Conservation (phyloP, 1,139 yeast genomes). For the Nakaseomyces bracarensis region DNA sequence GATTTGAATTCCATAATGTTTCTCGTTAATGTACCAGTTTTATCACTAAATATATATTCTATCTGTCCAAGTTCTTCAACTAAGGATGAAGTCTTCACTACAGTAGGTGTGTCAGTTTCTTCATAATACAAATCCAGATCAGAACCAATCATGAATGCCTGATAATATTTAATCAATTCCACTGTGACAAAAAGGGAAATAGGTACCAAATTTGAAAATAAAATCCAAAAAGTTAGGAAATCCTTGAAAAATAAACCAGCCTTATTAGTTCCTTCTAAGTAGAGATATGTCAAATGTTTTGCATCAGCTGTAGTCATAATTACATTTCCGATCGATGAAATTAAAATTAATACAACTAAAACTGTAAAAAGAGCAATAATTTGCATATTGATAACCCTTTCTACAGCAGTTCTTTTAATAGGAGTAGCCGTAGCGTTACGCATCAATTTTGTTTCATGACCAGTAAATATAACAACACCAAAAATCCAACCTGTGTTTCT, state of each 20-base stretch:
- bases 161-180: constrained; percentile 89
- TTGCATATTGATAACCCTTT: constrained; percentile 86
- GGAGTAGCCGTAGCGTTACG: constrained; percentile 98
- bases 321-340: constrained; percentile 85
- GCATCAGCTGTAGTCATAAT: constrained; percentile 54
- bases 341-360: constrained; percentile 61
- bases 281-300: constrained; percentile 51
- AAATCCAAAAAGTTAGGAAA: constrained; percentile 87
- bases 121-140: constrained; percentile 90
- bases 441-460: constrained; percentile 97
- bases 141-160: constrained; percentile 86
- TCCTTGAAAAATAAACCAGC: constrained; percentile 74
- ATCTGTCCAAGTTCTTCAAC: constrained; percentile 97
- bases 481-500: constrained; percentile 94
- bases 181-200: constrained; percentile 92
- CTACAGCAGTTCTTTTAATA: constrained; percentile 93
- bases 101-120: constrained; percentile 85
- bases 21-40: constrained; percentile 91
- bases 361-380: constrained; percentile 81
- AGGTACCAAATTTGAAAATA: constrained; percentile 91
- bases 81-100: constrained; percentile 86
- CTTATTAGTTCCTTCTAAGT: constrained; percentile 60
- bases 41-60: constrained; percentile 90
- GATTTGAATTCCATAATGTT: constrained; percentile 94
- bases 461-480: constrained; percentile 90